phyloP scores from a whole-genome alignment of 768 basidiomycete genomes.

The Leccinum uliginosum region DNA sequence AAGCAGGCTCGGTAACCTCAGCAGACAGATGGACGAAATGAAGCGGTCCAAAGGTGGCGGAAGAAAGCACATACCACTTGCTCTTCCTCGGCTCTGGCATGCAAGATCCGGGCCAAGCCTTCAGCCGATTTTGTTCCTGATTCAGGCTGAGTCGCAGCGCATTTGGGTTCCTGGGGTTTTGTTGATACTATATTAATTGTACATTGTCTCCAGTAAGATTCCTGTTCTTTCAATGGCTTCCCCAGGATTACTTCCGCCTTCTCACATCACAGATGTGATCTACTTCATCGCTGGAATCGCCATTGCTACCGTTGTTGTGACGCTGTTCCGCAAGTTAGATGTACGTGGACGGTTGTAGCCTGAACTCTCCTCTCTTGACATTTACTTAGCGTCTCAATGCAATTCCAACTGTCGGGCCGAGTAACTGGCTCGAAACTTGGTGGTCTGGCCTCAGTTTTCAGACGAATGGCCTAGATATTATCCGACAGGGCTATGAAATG shows the following conservation, averaged over 20 bases:
- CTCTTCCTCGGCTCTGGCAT: no score
- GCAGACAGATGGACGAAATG: no score
- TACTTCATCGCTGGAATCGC: background rate
- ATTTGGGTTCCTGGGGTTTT: background rate
- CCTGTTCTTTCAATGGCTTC: background rate
- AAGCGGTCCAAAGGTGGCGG: no score
- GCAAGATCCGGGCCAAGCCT: no score
- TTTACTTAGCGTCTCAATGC: background rate
- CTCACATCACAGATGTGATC: background rate
- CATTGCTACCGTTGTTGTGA: background rate
- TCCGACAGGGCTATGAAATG: background rate
- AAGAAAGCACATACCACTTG: no score
- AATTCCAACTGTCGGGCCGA: background rate
- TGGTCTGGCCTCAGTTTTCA: background rate
- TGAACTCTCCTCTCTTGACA: background rate
- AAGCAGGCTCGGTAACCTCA: no score
- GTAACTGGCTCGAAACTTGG: slow-evolving; percentile 35
- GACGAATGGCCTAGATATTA: background rate
- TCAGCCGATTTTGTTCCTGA: no score
- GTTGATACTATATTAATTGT: background rate
- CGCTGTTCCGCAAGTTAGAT: background rate
- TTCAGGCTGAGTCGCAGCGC: no score
- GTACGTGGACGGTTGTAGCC: background rate
- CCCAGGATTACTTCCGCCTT: background rate
- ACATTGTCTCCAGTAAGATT: background rate